Base-by-base conservation (phyloP, 164 flowering plant genomes). In the Kalanchoe fedtschenkoi region DNA sequence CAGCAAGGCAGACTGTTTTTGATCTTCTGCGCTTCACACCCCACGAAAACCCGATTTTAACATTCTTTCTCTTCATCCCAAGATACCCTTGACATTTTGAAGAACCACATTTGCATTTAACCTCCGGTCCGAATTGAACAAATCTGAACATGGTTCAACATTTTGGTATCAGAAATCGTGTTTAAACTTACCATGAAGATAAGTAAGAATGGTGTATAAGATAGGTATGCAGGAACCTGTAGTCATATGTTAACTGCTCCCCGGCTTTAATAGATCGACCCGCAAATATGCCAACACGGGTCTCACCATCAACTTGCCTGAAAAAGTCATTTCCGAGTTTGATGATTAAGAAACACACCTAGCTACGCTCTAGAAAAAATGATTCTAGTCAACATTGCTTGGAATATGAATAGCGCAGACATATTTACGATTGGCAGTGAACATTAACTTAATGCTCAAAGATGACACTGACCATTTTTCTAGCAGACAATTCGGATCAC, bases 281-380 rank as follows among this genome's bases (percentile, higher is more conserved):
- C 44, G 96, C 96, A 83, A 92, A 92, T 14, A 89, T 87, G 19
- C 98, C 98, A 34, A 92, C 89, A 43, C 96, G 89, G 34, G 80
- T 84, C 69, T 92, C 93, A 62, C 96, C 89, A 51, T 89, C 96
- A 63, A 85, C 95, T 77, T 92, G 93, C 98, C 96, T 92, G 28
- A 17, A 57, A 58, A 58, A 11, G 5, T 21, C 24, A 19, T n/a
- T 21, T 9, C 14, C 28, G 11, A 21, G 4, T 28, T 17, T 55
- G 34, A 28, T 32, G 30, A 32, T 6, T 34, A 19, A 2, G 19
- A 24, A 19, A 58, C 7, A 21, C 34, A 32, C 3, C 5, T 5
- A 26, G 10, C 39, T 5, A 21, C 24, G 9, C 9, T 15, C n/a
- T 28, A 5, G 19, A 6, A 58, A 34, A 30, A 58, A 7, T 6